Conservation (phyloP, 2,329 filamentous ascomycete species). For the Exophiala dermatitidis region DNA sequence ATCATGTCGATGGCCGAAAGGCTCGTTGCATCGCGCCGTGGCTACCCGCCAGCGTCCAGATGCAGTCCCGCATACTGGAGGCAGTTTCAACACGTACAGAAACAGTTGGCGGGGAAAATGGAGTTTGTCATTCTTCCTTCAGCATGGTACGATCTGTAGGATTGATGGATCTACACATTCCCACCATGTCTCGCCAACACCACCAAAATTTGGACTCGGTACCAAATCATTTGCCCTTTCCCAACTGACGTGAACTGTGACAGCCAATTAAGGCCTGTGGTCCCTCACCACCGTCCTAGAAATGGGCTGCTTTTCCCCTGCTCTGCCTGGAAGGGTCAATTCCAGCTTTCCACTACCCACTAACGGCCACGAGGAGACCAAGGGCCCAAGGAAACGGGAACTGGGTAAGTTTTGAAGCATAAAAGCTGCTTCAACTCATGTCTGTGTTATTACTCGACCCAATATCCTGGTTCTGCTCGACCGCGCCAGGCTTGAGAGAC, state of each 20-base stretch:
- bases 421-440: constrained; percentile 11
- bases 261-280: constrained; percentile 12
- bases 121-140: constrained; percentile 4
- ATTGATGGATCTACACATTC: background rate
- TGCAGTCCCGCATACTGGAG: background rate
- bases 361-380: constrained; percentile 1
- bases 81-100: background rate
- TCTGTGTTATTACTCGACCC: constrained; percentile 12
- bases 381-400: background rate
- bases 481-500: constrained; percentile 3
- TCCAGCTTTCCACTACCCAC: constrained; percentile 1
- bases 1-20: background rate
- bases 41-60: too few species aligned
- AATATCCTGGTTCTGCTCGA: constrained; percentile 14
- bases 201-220: constrained; percentile 8
- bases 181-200: constrained; percentile 1
- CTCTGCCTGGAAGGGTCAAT: background rate
- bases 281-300: constrained; percentile 16
- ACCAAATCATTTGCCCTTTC: constrained; percentile 10
- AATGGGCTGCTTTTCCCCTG: constrained; percentile 6
- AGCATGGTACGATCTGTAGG: background rate
- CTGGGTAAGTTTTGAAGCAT: constrained; percentile 9
- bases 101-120: background rate
- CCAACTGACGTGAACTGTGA: background rate
- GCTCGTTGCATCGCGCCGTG: background rate